Percentiles rank a stretch among this genome's conserved stretches.
Evolutionary conservation across 1,284 basidiomycete species (phyloP).

Genomic region (Ceratobasidium sp.): DNA sequence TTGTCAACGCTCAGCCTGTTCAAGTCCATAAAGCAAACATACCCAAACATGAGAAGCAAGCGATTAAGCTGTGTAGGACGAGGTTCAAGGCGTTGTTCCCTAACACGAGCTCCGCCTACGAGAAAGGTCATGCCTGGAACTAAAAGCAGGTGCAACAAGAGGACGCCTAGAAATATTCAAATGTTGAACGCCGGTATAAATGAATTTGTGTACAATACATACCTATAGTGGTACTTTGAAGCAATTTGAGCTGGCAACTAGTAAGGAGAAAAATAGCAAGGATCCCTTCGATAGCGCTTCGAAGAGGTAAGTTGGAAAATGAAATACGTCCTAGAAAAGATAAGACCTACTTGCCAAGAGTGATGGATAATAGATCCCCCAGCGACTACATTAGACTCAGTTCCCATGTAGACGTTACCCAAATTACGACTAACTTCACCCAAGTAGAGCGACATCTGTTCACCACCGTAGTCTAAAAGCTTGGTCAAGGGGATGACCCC

Average conservation of each 20-base stretch:
- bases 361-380: conserved; percentile 64
- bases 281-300: conserved; percentile 62
- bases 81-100: too few relatives aligned
- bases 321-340: neutral
- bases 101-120: too few relatives aligned
- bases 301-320: neutral
- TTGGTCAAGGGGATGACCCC: conserved; percentile 64
- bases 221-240: conserved; percentile 69
- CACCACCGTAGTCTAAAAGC: conserved; percentile 66
- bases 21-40: too few relatives aligned
- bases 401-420: neutral
- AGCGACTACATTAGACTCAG: conserved; percentile 49
- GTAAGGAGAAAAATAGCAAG: conserved; percentile 68
- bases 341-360: conserved; percentile 64
- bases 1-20: too few relatives aligned
- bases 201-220: conserved; percentile 33
- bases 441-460: conserved; percentile 64
- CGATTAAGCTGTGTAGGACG: too few relatives aligned
- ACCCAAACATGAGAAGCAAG: too few relatives aligned
- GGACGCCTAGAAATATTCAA: too few relatives aligned
- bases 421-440: neutral
- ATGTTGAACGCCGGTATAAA: neutral
- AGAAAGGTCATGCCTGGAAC: too few relatives aligned
- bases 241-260: conserved; percentile 62
- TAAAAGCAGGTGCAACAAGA: too few relatives aligned